phyloP scores from a whole-genome alignment of 2,329 filamentous ascomycete species.

The Neodidymelliopsis sp. region DNA sequence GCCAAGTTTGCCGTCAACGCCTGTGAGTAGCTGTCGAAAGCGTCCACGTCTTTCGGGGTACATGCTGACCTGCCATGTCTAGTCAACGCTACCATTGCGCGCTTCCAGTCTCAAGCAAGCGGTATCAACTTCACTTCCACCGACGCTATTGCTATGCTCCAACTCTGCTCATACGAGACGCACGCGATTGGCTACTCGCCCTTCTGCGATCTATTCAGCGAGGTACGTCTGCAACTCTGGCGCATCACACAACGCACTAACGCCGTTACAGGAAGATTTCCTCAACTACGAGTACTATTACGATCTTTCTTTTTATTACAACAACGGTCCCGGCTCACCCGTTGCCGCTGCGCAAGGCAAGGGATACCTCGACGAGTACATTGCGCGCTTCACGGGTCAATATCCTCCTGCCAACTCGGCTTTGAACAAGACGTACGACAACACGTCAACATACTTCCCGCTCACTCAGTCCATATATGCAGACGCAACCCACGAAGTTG shows the following conservation, averaged over 20 bases:
- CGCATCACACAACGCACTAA: neutral
- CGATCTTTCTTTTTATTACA: conserved; percentile 51
- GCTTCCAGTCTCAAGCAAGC: conserved; percentile 36
- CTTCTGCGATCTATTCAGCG: conserved; percentile 53
- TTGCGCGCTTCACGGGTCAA: conserved; percentile 37
- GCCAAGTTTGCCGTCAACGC: conserved; percentile 33
- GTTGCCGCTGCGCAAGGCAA: conserved; percentile 45
- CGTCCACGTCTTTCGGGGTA: neutral
- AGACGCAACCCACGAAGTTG: conserved; percentile 54
- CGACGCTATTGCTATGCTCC: conserved; percentile 52
- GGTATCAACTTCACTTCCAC: conserved; percentile 43
- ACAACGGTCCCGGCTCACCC: conserved; percentile 42
- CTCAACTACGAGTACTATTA: conserved; percentile 56
- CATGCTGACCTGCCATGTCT: neutral
- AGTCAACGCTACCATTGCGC: conserved; percentile 38
- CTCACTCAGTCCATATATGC: conserved; percentile 55
- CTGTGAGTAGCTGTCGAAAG: conserved; percentile 13
- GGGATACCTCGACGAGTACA: conserved; percentile 39
- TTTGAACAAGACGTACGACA: conserved; percentile 47
- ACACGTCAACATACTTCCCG: conserved; percentile 53
- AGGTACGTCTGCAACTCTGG: conserved; percentile 16
- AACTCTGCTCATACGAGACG: conserved; percentile 46
- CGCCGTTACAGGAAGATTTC: conserved; percentile 45
- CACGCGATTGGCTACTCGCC: conserved; percentile 53
- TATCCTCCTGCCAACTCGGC: conserved; percentile 31